These are phyloP conservation scores for Apiospora rasikravindrae DNA, from an alignment of 2,329 filamentous ascomycete genomes.

Conservation along the genomic window DNA sequence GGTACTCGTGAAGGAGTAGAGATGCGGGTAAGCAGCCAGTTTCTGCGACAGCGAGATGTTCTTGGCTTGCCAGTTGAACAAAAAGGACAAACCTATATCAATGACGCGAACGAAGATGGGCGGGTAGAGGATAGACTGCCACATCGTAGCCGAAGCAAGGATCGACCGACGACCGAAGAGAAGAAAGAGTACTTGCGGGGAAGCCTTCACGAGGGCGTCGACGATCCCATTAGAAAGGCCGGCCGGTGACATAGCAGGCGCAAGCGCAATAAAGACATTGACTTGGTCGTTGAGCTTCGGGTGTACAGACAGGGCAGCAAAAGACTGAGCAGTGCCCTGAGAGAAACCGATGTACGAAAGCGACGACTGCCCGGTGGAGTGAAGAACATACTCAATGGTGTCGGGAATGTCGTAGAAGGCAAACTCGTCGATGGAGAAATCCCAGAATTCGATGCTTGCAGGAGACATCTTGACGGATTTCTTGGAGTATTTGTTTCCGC, in stretches of 20 bases:
- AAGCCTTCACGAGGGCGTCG: conserved; percentile 90
- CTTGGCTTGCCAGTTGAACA: conserved; percentile 86
- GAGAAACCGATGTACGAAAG: conserved; percentile 97
- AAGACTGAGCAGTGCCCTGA: conserved; percentile 95
- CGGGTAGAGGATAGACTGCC: conserved; percentile 94
- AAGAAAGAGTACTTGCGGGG: conserved; percentile 88
- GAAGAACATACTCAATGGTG: conserved; percentile 88
- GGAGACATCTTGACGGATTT: conserved; percentile 83
- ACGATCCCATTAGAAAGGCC: conserved; percentile 90
- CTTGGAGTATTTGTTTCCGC: conserved; percentile 99
- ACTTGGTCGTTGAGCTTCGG: conserved; percentile 90
- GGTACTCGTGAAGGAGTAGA: conserved; percentile 96
- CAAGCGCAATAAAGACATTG: conserved; percentile 94
- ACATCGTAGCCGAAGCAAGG: conserved; percentile 91
- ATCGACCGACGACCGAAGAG: conserved; percentile 92
- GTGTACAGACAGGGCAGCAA: conserved; percentile 90
- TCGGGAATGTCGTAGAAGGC: conserved; percentile 97
- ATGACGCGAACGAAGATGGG: conserved; percentile 90
- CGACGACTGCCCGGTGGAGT: conserved; percentile 80
- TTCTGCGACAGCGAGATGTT: conserved; percentile 91
- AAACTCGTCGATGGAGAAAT: conserved; percentile 98
- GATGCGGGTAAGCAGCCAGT: conserved; percentile 90
- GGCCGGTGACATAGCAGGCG: conserved; percentile 94
- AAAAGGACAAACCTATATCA: conserved; percentile 77
- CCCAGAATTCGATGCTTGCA: conserved; percentile 82